Conservation (phyloP, 2,329 filamentous ascomycete species). For the Aureobasidium sp. region DNA sequence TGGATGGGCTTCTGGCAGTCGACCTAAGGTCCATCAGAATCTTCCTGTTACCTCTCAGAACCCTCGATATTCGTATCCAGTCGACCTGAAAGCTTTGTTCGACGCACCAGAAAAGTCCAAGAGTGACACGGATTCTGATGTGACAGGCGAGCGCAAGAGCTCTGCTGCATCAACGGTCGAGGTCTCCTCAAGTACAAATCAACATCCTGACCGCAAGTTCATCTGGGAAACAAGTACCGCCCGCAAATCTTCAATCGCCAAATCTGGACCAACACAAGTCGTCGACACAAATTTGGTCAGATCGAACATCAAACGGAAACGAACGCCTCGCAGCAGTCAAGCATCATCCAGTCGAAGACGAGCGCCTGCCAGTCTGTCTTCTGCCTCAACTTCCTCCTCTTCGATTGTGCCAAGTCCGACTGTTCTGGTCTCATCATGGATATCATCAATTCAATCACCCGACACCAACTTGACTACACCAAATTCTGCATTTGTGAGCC, state of each 20-base stretch:
- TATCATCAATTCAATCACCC: neutral
- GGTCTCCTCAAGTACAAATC: neutral
- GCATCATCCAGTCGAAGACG: neutral
- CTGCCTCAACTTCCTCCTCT: neutral
- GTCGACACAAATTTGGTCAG: neutral
- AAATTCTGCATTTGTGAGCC: slow-evolving; percentile 7
- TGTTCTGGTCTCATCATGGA: neutral
- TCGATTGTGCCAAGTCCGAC: neutral
- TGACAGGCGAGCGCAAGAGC: neutral
- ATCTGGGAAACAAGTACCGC: neutral
- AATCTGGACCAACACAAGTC: neutral
- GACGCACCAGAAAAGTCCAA: neutral
- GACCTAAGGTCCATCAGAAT: slow-evolving; percentile 17
- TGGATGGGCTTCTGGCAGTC: slow-evolving; percentile 23
- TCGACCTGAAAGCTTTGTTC: neutral
- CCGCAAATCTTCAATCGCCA: neutral
- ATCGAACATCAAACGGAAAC: slow-evolving; percentile 5
- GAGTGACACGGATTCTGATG: neutral
- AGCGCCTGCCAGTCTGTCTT: neutral
- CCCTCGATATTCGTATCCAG: neutral
- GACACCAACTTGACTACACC: neutral
- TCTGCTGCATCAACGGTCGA: neutral
- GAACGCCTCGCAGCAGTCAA: neutral
- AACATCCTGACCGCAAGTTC: neutral
- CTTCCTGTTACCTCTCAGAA: neutral